Evolutionary conservation across 345 rosid species (phyloP).

Genomic region (Corchorus olitorius): DNA sequence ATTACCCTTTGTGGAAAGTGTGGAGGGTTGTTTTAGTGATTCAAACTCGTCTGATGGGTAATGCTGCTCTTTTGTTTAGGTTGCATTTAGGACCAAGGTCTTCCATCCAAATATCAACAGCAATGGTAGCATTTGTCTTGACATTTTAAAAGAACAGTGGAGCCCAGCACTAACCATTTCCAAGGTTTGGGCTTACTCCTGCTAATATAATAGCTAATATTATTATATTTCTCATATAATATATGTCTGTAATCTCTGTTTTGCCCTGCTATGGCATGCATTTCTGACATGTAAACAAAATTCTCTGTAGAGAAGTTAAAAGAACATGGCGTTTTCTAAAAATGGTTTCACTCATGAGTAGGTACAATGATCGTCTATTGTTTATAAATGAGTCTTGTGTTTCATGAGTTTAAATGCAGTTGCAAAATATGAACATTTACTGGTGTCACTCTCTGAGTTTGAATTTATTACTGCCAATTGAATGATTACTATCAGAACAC

Average conservation of each 20-base stretch:
- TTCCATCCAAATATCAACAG: conserved; percentile 26
- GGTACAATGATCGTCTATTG: neutral
- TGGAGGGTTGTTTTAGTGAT: neutral
- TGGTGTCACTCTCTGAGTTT: neutral
- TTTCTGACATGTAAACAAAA: no score
- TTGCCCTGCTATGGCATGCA: neutral
- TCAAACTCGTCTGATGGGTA: neutral
- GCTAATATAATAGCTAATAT: neutral
- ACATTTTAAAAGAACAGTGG: conserved; percentile 26
- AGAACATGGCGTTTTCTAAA: neutral
- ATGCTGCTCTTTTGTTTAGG: conserved; percentile 3
- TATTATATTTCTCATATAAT: neutral
- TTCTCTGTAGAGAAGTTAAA: neutral
- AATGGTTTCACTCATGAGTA: neutral
- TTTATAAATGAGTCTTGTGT: neutral
- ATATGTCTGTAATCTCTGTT: neutral
- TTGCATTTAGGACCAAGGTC: conserved; percentile 26
- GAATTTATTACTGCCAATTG: neutral
- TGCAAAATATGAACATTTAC: neutral
- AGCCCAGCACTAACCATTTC: conserved; percentile 27
- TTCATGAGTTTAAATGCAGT: neutral
- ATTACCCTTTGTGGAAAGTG: neutral
- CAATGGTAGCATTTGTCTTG: conserved; percentile 27
- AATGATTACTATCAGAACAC: neutral
- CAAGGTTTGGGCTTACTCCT: conserved; percentile 11